Evolutionary conservation across 495 filamentous ascomycete species (phyloP), one percentile per base, ranked within the genome.

Genomic region (Glonium stellatum): DNA sequence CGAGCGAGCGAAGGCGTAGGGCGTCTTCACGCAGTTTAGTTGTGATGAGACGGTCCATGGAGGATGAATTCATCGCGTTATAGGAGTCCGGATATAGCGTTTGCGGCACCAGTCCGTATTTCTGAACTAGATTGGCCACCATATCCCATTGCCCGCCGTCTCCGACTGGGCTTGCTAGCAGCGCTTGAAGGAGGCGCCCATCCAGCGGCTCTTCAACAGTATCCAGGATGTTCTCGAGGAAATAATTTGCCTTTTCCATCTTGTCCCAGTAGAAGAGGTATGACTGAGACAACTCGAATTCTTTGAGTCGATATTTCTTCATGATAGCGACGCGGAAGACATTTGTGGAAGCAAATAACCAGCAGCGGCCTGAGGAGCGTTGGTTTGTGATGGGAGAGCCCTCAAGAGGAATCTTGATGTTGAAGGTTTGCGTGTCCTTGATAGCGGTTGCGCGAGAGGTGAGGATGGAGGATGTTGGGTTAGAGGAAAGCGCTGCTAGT

Each of bases 251-350:
- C 70, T 96, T 96, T 73, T 96, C 90, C 21, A 95, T 80, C 73
- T 96, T 96, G 71, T 96, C 90, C 84, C 87, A 95, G 80, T 89
- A 96, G 76, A 91, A 93, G n/a, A 95, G 80, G 66, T 93, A 96
- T 1, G 85, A 82, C 67, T 96, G 90, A 36, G 84, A 88, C 1
- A 96, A 80, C 75, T 96, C 86, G 69, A 88, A 92, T n/a, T 80
- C 74, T n/a, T 80, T 75, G 9, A 95, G 80, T 50, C 82, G 81
- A 69, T 92, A 87, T 63, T 84, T 83, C 69, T 87, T 84, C 82
- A 93, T 93, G 39, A 95, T 73, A 0, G 88, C 85, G 5, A 95
- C 78, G 9, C 90, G 88, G 73, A 95, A 92, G 54, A 93, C 83
- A 66, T 96, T 96, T 9, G 88, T 91, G 25, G 83, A 77, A 6